A percentile compares a stretch with the other conserved stretches of the same genome.
These are phyloP conservation scores for Pestalotiopsis sp. DNA, from an alignment of 2,329 filamentous ascomycete species.

Conservation along the genomic window DNA sequence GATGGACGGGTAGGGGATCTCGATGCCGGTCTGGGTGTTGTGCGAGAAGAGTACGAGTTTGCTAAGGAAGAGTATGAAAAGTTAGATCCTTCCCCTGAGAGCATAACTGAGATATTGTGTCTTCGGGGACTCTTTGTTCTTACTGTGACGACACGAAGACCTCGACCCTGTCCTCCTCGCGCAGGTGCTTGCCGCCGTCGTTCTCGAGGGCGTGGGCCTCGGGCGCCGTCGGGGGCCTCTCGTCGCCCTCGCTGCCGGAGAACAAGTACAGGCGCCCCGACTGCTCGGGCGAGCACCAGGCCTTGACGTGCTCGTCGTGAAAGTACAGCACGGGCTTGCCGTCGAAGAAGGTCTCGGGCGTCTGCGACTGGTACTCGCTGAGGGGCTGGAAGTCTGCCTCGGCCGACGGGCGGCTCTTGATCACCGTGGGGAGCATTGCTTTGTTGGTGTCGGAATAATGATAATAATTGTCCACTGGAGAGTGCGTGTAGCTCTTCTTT, in stretches of 20 bases:
- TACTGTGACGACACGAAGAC: slow-evolving; percentile 64
- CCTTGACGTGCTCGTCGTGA: slow-evolving; percentile 58
- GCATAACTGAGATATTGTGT: too few species aligned
- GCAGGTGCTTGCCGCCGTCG: slow-evolving; percentile 26
- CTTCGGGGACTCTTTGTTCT: too few species aligned
- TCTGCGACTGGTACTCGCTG: slow-evolving; percentile 71
- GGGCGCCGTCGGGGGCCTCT: slow-evolving; percentile 31
- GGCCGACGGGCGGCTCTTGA: slow-evolving; percentile 57
- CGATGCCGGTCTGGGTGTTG: slow-evolving; percentile 59
- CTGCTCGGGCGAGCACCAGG: slow-evolving; percentile 59
- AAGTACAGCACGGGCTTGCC: slow-evolving; percentile 73
- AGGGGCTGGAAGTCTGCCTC: slow-evolving; percentile 64
- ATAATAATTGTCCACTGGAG: neutral
- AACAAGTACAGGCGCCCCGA: slow-evolving; percentile 58
- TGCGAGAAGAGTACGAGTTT: slow-evolving; percentile 67
- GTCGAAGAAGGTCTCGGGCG: slow-evolving; percentile 71
- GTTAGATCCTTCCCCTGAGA: too few species aligned
- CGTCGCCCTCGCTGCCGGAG: slow-evolving; percentile 33
- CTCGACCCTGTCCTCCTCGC: slow-evolving; percentile 51
- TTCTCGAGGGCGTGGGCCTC: slow-evolving; percentile 36
- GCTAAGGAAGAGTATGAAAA: slow-evolving; percentile 31
- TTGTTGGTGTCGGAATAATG: neutral
- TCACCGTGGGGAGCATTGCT: slow-evolving; percentile 53
- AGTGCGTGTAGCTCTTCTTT: neutral
- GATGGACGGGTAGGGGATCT: slow-evolving; percentile 75